A percentile compares a stretch with the other conserved stretches of the same genome.
phyloP scores from a whole-genome alignment of 352 stramenopile genomes.

The Lagenidium sp. region DNA sequence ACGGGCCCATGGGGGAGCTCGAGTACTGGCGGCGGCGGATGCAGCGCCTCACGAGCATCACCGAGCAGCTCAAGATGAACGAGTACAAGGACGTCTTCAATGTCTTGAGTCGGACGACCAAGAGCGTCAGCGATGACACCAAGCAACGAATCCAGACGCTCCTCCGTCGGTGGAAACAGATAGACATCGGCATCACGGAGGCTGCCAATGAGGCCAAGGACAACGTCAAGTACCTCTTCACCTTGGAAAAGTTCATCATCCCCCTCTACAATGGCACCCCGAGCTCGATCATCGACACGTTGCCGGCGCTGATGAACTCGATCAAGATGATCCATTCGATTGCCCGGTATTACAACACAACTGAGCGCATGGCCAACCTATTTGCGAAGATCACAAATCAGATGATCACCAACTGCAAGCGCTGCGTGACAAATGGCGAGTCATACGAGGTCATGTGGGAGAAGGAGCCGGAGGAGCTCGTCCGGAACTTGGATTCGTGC shows the following conservation, averaged over 20 bases:
- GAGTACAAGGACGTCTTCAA: conserved; percentile 94
- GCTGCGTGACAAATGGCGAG: conserved; percentile 86
- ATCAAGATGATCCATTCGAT: conserved; percentile 99
- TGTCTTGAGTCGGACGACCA: conserved; percentile 82
- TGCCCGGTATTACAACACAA: conserved; percentile 98
- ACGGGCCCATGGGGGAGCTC: conserved; percentile 94
- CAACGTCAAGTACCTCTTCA: conserved; percentile 99
- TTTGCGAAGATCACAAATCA: conserved; percentile 98
- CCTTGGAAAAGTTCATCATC: conserved; percentile 94
- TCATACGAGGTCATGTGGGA: conserved; percentile 91
- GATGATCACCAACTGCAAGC: conserved; percentile 98
- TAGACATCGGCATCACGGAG: conserved; percentile 98
- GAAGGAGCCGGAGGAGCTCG: conserved; percentile 92
- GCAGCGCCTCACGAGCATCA: conserved; percentile 98
- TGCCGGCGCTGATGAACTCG: conserved; percentile 97
- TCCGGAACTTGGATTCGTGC: conserved; percentile 92
- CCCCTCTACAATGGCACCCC: conserved; percentile 89
- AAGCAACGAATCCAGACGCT: conserved; percentile 93
- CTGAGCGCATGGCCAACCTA: conserved; percentile 94
- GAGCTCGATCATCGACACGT: conserved; percentile 96
- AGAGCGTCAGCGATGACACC: conserved; percentile 79
- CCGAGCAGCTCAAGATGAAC: conserved; percentile 96
- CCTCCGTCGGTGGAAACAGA: conserved; percentile 96
- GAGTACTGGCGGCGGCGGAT: conserved; percentile 96
- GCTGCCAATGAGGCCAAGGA: conserved; percentile 98